These are phyloP conservation scores for Phytophthora pluvialis DNA, from an alignment of 352 stramenopile species.

Conservation along the genomic window DNA sequence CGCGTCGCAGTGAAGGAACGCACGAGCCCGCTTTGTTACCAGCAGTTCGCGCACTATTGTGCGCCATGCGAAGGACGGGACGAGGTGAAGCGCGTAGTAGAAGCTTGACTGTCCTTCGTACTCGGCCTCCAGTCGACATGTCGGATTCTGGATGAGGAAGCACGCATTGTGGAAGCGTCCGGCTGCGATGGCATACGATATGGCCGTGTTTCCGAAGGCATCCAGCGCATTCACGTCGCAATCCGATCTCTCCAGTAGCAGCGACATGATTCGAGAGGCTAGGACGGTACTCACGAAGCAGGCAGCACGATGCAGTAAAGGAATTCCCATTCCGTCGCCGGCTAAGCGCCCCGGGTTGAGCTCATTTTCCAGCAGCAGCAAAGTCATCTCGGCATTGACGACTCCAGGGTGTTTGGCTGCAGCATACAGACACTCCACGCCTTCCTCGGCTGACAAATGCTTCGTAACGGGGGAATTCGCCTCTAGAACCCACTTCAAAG, in stretches of 20 bases:
- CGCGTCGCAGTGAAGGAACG: slow-evolving; percentile 59
- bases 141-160: slow-evolving; percentile 41
- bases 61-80: slow-evolving; percentile 57
- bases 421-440: slow-evolving; percentile 25
- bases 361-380: slow-evolving; percentile 40
- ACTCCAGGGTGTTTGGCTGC: slow-evolving; percentile 35
- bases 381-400: slow-evolving; percentile 49
- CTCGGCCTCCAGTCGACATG: slow-evolving; percentile 50
- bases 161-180: slow-evolving; percentile 45
- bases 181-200: slow-evolving; percentile 50
- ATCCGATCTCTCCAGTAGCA: slow-evolving; percentile 29
- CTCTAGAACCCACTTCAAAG: slow-evolving; percentile 53
- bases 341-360: slow-evolving; percentile 47
- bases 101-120: slow-evolving; percentile 70
- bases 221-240: slow-evolving; percentile 63
- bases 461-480: slow-evolving; percentile 2
- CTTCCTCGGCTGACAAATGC: slow-evolving; percentile 20
- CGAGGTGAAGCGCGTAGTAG: slow-evolving; percentile 66
- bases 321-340: slow-evolving; percentile 53
- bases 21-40: slow-evolving; percentile 31
- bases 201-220: slow-evolving; percentile 50
- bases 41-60: slow-evolving; percentile 47
- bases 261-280: slow-evolving; percentile 31
- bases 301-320: slow-evolving; percentile 60
- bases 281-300: slow-evolving; percentile 40